Conservation (phyloP, 768 basidiomycete genomes). For the Fomitopsis pulvina region DNA sequence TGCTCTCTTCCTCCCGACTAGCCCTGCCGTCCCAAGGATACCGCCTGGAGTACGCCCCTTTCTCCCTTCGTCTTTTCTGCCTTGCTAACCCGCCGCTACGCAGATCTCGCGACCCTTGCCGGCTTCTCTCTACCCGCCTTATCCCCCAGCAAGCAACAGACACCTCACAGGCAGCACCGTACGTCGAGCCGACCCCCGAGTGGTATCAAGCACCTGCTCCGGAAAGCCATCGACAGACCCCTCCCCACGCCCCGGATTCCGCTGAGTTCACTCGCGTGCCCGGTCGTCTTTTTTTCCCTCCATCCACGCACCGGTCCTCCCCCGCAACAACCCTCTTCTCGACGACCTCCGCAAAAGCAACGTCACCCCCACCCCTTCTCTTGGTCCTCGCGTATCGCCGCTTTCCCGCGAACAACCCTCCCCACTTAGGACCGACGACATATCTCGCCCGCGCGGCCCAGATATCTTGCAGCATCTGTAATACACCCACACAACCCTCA, state of each 20-base stretch:
- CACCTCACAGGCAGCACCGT: conserved; percentile 30
- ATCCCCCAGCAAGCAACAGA: conserved; percentile 13
- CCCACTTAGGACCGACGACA: conserved; percentile 12
- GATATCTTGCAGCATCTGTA: conserved; percentile 6
- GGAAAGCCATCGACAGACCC: conserved; percentile 19
- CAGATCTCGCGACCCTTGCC: conserved; percentile 94
- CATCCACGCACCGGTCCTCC: conserved; percentile 5
- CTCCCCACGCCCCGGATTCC: conserved; percentile 44
- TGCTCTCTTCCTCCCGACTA: conserved; percentile 30
- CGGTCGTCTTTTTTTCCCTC: conserved; percentile 17
- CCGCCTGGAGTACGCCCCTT: conserved; percentile 38
- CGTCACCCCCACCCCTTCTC: conserved; percentile 9
- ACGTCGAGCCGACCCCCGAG: conserved; percentile 36
- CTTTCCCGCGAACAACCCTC: conserved; percentile 9
- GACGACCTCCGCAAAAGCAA: conserved; percentile 20
- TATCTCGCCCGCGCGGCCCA: conserved; percentile 16
- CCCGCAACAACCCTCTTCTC: background rate
- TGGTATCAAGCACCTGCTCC: conserved; percentile 3
- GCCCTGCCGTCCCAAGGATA: conserved; percentile 48
- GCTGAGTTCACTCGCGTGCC: conserved; percentile 43
- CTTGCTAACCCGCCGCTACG: conserved; percentile 7
- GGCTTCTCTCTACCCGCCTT: conserved; percentile 57
- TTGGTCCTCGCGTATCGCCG: conserved; percentile 11
- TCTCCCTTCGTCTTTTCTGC: background rate
- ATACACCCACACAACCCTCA: conserved; percentile 3